Evolutionary conservation across 2,329 filamentous ascomycete genomes (phyloP).

Genomic region (Colletotrichum zoysiae): DNA sequence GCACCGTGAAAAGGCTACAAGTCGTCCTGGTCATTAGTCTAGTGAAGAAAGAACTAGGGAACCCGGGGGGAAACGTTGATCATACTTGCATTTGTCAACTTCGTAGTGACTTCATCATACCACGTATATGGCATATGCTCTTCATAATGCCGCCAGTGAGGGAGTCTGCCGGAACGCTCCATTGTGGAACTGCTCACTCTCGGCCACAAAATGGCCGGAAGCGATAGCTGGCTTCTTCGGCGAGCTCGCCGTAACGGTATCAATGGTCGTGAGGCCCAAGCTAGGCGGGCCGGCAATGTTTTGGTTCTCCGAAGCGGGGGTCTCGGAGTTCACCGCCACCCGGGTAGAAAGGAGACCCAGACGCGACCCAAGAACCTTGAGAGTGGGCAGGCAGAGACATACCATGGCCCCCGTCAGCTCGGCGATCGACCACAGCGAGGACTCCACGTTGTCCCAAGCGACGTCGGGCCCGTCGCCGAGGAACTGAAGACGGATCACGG

Average conservation of each 20-base stretch:
- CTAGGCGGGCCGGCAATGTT: background rate
- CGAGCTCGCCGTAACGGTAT: background rate
- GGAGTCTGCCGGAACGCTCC: constrained; percentile 10
- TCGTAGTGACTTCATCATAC: too few relatives aligned
- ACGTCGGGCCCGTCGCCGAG: constrained; percentile 40
- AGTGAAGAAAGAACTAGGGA: background rate
- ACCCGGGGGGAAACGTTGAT: background rate
- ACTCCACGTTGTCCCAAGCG: constrained; percentile 44
- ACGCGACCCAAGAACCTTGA: constrained; percentile 32
- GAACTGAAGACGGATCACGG: constrained; percentile 45
- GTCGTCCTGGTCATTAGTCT: background rate
- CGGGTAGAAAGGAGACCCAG: constrained; percentile 5
- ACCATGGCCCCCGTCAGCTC: constrained; percentile 44
- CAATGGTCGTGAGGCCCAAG: background rate
- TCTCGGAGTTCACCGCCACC: background rate
- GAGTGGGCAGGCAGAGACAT: constrained; percentile 45
- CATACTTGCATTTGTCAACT: too few relatives aligned
- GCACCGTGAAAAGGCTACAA: background rate
- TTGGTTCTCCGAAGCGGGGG: constrained; percentile 2
- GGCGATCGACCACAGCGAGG: constrained; percentile 44
- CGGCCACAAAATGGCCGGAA: constrained; percentile 13
- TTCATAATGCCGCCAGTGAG: constrained; percentile 17
- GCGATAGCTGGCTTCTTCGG: constrained; percentile 11
- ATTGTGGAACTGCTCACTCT: background rate
- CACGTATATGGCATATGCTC: background rate